These are phyloP conservation scores for Kingdonia uniflora DNA, from an alignment of 164 flowering plant genomes.

Conservation along the genomic window DNA sequence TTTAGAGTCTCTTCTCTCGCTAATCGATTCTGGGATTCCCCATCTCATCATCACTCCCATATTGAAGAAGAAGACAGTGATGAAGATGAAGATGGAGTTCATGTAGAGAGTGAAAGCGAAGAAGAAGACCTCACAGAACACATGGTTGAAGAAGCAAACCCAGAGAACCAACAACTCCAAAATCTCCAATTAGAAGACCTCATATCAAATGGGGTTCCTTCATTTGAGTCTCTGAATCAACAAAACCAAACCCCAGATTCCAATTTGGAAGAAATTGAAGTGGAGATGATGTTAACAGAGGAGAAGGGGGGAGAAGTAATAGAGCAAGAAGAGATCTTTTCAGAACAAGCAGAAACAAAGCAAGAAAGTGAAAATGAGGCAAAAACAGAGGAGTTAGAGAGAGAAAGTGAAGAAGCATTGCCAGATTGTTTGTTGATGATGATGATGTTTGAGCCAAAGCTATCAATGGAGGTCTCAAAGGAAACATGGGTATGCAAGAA, in stretches of 20 bases:
- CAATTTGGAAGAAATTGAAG: slow-evolving; percentile 8
- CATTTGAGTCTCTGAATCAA: slow-evolving; percentile 13
- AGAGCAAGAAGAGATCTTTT: neutral
- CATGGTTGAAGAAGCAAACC: neutral
- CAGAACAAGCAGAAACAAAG: neutral
- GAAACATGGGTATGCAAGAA: slow-evolving; percentile 93
- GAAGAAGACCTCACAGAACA: neutral
- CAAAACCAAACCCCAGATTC: neutral
- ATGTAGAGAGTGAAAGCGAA: slow-evolving; percentile 9
- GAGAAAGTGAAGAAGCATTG: neutral
- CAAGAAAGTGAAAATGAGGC: neutral
- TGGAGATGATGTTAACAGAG: neutral
- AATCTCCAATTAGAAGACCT: neutral
- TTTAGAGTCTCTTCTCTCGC: slow-evolving; percentile 67
- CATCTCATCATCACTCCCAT: slow-evolving; percentile 15
- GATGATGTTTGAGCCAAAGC: slow-evolving; percentile 96
- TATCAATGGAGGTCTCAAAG: slow-evolving; percentile 97
- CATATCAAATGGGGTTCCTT: neutral
- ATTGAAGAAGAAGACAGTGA: slow-evolving; percentile 11
- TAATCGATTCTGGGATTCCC: slow-evolving; percentile 51
- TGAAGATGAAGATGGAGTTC: slow-evolving; percentile 3
- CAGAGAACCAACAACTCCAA: neutral
- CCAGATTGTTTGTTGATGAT: slow-evolving; percentile 59
- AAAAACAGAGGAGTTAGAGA: neutral
- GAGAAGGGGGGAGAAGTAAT: neutral